Evolutionary conservation across 169 alveolate genomes (phyloP).

Genomic region (Cryptosporidium xiaoi): DNA sequence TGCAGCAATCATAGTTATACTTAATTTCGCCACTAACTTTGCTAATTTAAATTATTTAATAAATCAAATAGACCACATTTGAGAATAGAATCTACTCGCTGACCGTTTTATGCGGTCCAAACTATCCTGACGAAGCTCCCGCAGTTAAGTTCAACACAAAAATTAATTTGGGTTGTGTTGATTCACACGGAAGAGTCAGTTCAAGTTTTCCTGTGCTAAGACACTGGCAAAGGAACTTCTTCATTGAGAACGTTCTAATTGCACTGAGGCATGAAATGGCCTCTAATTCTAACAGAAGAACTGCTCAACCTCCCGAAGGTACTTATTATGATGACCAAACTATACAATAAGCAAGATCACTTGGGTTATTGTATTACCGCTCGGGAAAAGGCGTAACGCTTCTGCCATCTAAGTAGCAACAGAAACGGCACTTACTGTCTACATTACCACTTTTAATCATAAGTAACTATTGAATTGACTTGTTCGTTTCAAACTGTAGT

Average conservation of each 20-base stretch:
- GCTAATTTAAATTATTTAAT: neutral
- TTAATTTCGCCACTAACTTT: neutral
- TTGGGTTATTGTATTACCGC: neutral
- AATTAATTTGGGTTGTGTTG: slow-evolving; percentile 93
- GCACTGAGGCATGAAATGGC: slow-evolving; percentile 94
- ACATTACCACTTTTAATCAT: too few relatives aligned
- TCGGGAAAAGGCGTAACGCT: too few relatives aligned
- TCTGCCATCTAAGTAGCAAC: too few relatives aligned
- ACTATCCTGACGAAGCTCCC: slow-evolving; percentile 97
- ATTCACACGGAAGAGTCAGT: slow-evolving; percentile 87
- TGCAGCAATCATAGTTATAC: neutral
- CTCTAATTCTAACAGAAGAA: slow-evolving; percentile 87
- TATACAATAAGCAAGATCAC: neutral
- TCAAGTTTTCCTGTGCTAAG: slow-evolving; percentile 83
- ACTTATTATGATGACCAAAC: slow-evolving; percentile 80
- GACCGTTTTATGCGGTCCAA: slow-evolving; percentile 91
- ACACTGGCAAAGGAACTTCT: slow-evolving; percentile 91
- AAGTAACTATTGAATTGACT: too few relatives aligned
- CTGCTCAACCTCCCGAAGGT: slow-evolving; percentile 97
- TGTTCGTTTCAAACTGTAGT: too few relatives aligned
- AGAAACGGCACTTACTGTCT: too few relatives aligned
- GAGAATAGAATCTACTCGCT: slow-evolving; percentile 95
- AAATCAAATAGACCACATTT: slow-evolving; percentile 88
- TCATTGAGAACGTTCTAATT: slow-evolving; percentile 91
- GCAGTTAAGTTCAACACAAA: slow-evolving; percentile 91